These are phyloP conservation scores for Leccinum rimulosum DNA, from an alignment of 768 basidiomycete species.

Conservation along the genomic window DNA sequence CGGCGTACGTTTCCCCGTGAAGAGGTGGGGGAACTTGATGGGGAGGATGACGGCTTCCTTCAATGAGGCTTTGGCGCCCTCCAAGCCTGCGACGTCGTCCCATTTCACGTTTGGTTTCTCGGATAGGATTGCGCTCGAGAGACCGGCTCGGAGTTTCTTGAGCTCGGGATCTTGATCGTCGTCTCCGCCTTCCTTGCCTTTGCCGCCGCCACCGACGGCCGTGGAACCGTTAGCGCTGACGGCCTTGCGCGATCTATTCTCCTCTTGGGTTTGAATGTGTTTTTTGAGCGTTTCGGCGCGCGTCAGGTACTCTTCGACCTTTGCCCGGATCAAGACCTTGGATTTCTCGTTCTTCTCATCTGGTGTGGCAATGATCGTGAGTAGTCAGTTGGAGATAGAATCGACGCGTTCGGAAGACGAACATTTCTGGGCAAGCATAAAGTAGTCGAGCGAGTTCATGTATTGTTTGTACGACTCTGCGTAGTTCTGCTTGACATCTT, in stretches of 20 bases:
- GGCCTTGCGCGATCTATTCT: slow-evolving; percentile 50
- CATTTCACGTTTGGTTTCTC: slow-evolving; percentile 96
- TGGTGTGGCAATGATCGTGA: slow-evolving; percentile 7
- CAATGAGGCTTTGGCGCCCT: slow-evolving; percentile 90
- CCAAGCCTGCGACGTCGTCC: slow-evolving; percentile 98
- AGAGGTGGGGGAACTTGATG: slow-evolving; percentile 98
- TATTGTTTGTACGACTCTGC: slow-evolving; percentile 92
- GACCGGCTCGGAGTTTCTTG: slow-evolving; percentile 93
- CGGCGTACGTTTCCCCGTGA: slow-evolving; percentile 97
- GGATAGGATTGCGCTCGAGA: slow-evolving; percentile 82
- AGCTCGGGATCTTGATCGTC: slow-evolving; percentile 88
- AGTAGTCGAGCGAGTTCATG: slow-evolving; percentile 95
- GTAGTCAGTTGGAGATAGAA: neutral
- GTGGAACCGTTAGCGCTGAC: slow-evolving; percentile 49
- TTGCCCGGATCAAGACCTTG: slow-evolving; percentile 77
- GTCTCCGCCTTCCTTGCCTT: slow-evolving; percentile 47
- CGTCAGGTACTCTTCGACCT: slow-evolving; percentile 88
- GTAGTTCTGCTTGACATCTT: slow-evolving; percentile 92
- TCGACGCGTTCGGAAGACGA: neutral
- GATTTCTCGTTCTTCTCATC: slow-evolving; percentile 94
- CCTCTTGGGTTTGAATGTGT: slow-evolving; percentile 63
- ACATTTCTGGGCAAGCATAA: slow-evolving; percentile 97
- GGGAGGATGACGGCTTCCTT: slow-evolving; percentile 99
- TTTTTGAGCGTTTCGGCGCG: slow-evolving; percentile 91
- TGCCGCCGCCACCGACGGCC: slow-evolving; percentile 40